Evolutionary conservation across 2,329 filamentous ascomycete genomes (phyloP), one percentile per base, ranked within the genome.

Genomic region (Beauveria sp.): DNA sequence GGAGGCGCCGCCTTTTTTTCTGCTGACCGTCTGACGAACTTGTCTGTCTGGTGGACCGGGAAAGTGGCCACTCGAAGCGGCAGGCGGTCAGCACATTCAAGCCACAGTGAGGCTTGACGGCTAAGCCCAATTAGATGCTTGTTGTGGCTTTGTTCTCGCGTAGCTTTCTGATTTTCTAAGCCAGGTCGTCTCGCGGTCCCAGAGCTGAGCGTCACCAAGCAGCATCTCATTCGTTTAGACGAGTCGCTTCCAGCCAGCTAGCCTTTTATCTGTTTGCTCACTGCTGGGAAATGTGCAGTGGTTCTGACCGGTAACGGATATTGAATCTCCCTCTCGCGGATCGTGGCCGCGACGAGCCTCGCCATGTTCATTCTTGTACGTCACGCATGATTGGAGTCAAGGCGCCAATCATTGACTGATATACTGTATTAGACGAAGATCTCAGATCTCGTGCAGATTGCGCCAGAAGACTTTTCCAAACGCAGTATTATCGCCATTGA

Each of bases 401-500:
- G 5, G 12, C 4, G 12, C 18, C 3, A 22, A 2, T 6, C 5
- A 22, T 30, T 58, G 34, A 52, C 22, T 8, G 4, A 12, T n/a
- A 1, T n/a, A 18, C 5, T 28, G 2, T 20, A 16, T 14, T 65
- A 96, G 95, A 95, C 92, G 49, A 96, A 95, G 67, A 87, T 99
- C 68, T 88, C 92, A 68, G 95, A 99, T 79, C 82, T 99, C 68
- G 91, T 99, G 67, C 91, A 96, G 76, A 96, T 99, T 76, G 83
- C 85, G 38, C 95, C 95, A 1, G 85, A 91, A 69, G 90, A 97
- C 72, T 96, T 98, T 71, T 83, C 86, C 64, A 95, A 95, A 74
- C 81, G 86, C 63, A 96, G 90, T 70, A 83, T 86, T 38, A 84
- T 92, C 65, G 91, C 92, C 1, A 91, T 99, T 65, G 92, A 97